These are phyloP conservation scores for Tylopilus felleus DNA, from an alignment of 768 basidiomycete species.

Conservation along the genomic window DNA sequence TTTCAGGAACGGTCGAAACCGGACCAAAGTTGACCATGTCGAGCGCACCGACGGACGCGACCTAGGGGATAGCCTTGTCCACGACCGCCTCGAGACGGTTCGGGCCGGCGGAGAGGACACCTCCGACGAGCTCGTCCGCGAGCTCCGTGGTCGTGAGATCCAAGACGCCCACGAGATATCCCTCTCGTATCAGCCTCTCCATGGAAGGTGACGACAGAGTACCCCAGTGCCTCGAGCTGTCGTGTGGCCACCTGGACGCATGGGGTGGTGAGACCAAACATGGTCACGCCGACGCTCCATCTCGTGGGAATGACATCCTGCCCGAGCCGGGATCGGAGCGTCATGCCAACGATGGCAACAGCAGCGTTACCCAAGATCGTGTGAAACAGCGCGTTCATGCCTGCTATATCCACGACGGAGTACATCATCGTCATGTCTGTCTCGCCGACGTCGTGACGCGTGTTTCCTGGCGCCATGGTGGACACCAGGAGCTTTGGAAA, in stretches of 20 bases:
- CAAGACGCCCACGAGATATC: conserved; percentile 25
- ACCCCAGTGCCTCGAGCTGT: conserved; percentile 23
- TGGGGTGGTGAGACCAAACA: conserved; percentile 28
- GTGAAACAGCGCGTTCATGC: conserved; percentile 27
- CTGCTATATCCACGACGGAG: conserved; percentile 29
- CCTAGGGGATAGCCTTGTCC: conserved; percentile 22
- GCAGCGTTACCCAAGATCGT: conserved; percentile 19
- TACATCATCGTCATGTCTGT: conserved; percentile 32
- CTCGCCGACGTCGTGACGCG: conserved; percentile 28
- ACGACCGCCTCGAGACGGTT: conserved; percentile 26
- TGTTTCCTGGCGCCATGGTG: conserved; percentile 31
- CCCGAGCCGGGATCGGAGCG: conserved; percentile 3
- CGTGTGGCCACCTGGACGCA: conserved; percentile 20
- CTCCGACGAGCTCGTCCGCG: conserved; percentile 32
- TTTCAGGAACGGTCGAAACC: conserved; percentile 21
- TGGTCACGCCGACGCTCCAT: conserved; percentile 21
- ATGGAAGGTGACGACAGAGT: conserved; percentile 28
- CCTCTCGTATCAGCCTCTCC: conserved; percentile 28
- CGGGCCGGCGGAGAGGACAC: conserved; percentile 27
- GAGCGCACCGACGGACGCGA: conserved; percentile 31
- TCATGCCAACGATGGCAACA: conserved; percentile 30
- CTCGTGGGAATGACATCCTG: not conserved
- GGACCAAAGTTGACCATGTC: conserved; percentile 36
- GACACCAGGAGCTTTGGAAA: conserved; percentile 31
- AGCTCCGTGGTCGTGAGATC: conserved; percentile 35